These are phyloP conservation scores for Hericium rajendrae DNA, from an alignment of 768 basidiomycete genomes.

Conservation along the genomic window DNA sequence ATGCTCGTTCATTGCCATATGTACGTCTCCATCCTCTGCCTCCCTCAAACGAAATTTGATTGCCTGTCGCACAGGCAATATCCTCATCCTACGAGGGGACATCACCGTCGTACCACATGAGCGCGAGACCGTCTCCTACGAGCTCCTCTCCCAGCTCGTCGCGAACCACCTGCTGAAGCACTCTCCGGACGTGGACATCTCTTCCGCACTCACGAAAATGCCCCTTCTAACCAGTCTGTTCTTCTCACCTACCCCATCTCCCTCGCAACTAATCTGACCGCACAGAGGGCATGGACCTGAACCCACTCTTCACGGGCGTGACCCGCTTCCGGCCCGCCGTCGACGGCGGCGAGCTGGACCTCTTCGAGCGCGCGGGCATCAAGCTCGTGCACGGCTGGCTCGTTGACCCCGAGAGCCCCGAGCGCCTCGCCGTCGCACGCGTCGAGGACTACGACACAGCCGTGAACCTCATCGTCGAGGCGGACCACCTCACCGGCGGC, in stretches of 20 bases:
- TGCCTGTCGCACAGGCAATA: conserved; percentile 52
- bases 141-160: conserved; percentile 73
- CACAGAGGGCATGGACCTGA: conserved; percentile 85
- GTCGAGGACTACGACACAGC: conserved; percentile 66
- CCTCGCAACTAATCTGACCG: not conserved
- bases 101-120: conserved; percentile 62
- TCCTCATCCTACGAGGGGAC: conserved; percentile 76
- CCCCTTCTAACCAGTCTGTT: conserved; percentile 42
- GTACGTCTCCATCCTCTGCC: conserved; percentile 31
- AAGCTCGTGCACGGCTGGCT: conserved; percentile 85
- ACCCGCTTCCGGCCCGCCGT: conserved; percentile 56
- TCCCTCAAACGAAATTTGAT: not conserved
- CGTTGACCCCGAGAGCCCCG: conserved; percentile 56
- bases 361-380: conserved; percentile 79
- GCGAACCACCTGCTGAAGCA: conserved; percentile 68
- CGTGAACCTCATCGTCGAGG: conserved; percentile 67
- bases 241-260: not conserved
- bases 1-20: conserved; percentile 87
- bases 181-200: conserved; percentile 52
- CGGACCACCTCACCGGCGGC: conserved; percentile 63
- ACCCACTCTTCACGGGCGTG: conserved; percentile 69
- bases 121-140: conserved; percentile 70
- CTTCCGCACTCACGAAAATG: conserved; percentile 66
- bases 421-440: conserved; percentile 42
- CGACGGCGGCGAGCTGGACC: conserved; percentile 67